Base-by-base conservation (phyloP, 2,329 filamentous ascomycete species). In the Tolypocladium album region DNA sequence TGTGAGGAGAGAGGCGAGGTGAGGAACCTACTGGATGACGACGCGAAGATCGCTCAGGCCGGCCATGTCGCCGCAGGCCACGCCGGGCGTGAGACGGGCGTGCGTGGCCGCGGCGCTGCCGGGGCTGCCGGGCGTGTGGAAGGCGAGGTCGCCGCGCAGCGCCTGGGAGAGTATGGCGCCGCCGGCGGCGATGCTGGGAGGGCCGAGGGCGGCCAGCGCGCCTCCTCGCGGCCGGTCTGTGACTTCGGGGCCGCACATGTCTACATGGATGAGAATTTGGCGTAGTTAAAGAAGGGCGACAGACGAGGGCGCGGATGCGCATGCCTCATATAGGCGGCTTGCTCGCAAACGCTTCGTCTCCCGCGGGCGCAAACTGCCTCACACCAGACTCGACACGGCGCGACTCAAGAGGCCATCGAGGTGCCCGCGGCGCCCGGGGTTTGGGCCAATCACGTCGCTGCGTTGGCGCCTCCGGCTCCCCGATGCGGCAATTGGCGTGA, bases 201-300 rank as follows among this genome's bases (percentile, higher is more conserved):
- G 70, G 22, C 67, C 73, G 55, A 81, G 73, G 8, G 78, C 76
- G 9, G 71, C 78, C 57, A 81, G 72, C 20, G 78, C 78, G 40
- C 78, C 78, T 60, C 78, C 77, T 45, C 73, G 71, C 12, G 77
- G 75, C 55, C 72, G 68, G 60, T 74, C 71, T 13, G 73, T 71
- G 59, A 65, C 72, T 57, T 79, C 72, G 6, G 73, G 73, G 52
- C 78, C 77, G 62, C 78, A 81, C 78, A 81, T 81, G 45, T 15
- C 68, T 17, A 27, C 56, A 6, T 42, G 13, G 34, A n/a, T 55
- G 31, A 11, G 27, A 5, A 31, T 3, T 65, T 5, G 24, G 24
- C 7, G 15, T 9, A 17, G 31, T 9, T 27, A 31, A 47, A 22
- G 52, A 36, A 8, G 27, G 27, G 24, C 20, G 42, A 13, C 27